A percentile compares a stretch with the other conserved stretches of the same genome.
phyloP scores from a whole-genome alignment of 768 basidiomycete species.

The Suillus subalutaceus region DNA sequence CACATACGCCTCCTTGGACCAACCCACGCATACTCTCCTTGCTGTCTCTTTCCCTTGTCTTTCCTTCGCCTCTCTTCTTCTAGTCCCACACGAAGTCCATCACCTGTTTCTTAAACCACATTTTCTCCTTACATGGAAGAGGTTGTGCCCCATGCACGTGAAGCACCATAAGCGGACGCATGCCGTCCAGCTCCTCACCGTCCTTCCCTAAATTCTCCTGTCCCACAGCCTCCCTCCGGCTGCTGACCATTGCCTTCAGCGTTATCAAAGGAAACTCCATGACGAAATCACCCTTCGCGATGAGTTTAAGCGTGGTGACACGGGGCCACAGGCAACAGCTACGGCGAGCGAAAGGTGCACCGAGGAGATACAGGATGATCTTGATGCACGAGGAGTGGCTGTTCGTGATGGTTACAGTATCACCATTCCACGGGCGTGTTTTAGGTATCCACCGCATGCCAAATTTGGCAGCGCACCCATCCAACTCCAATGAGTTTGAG shows the following conservation, averaged over 20 bases:
- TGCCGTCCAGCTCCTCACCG: not conserved
- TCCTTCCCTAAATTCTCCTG: not conserved
- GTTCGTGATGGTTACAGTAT: not conserved
- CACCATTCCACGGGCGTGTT: not conserved
- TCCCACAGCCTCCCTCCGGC: not conserved
- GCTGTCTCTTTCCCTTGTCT: not conserved
- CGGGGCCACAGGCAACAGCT: not conserved
- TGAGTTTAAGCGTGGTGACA: not conserved
- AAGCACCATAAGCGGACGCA: not conserved
- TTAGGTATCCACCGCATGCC: not conserved
- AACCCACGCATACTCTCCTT: not conserved
- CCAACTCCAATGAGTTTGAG: conserved; percentile 1
- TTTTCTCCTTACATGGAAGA: not conserved
- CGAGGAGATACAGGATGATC: not conserved
- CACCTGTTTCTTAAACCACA: not conserved
- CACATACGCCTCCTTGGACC: not conserved
- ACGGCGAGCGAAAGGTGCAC: not conserved
- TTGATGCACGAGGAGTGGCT: not conserved
- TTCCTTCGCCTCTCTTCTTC: not conserved
- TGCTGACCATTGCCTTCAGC: not conserved
- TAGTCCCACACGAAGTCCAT: not conserved
- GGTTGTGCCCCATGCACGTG: not conserved
- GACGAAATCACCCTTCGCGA: not conserved
- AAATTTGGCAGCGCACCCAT: not conserved
- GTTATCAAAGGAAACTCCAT: not conserved